Conservation (phyloP, 1,139 yeast genomes). For the Tardiomyces blankii region DNA sequence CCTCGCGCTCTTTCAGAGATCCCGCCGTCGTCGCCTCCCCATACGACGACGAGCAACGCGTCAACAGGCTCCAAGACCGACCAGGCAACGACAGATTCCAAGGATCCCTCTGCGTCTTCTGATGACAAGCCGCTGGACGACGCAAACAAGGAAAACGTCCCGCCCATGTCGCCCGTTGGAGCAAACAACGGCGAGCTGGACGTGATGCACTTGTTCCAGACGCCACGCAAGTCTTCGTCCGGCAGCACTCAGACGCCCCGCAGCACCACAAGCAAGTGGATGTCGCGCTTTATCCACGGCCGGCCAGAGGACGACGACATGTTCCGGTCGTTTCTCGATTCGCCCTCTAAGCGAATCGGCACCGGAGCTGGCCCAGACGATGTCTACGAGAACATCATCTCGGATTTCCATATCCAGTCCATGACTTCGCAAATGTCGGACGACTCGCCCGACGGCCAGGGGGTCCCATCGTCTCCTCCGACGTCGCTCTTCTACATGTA, state of each 20-base stretch:
- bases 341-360: constrained; percentile 16
- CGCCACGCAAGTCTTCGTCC: constrained; percentile 11
- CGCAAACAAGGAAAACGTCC: constrained; percentile 16
- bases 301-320: constrained; percentile 15
- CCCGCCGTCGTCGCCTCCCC: constrained; percentile 1
- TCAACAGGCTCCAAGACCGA: not conserved
- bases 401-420: constrained; percentile 7
- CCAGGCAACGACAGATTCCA: too few species aligned
- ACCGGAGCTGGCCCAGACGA: constrained; percentile 2
- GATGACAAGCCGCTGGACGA: not conserved
- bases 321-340: constrained; percentile 20
- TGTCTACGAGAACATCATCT: constrained; percentile 5
- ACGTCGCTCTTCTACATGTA: constrained; percentile 12
- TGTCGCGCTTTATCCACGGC: constrained; percentile 16
- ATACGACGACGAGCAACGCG: constrained; percentile 4
- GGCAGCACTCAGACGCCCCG: constrained; percentile 7
- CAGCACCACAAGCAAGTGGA: constrained; percentile 17
- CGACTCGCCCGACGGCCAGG: constrained; percentile 9
- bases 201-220: constrained; percentile 9
- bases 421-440: constrained; percentile 3
- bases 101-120: constrained; percentile 7
- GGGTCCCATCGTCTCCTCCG: constrained; percentile 14
- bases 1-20: not conserved
- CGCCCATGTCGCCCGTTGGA: constrained; percentile 11
- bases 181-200: not conserved